These are phyloP conservation scores for Phlyctochytrium planicorne DNA, from an alignment of 192 early-diverging fungal species.

Conservation along the genomic window DNA sequence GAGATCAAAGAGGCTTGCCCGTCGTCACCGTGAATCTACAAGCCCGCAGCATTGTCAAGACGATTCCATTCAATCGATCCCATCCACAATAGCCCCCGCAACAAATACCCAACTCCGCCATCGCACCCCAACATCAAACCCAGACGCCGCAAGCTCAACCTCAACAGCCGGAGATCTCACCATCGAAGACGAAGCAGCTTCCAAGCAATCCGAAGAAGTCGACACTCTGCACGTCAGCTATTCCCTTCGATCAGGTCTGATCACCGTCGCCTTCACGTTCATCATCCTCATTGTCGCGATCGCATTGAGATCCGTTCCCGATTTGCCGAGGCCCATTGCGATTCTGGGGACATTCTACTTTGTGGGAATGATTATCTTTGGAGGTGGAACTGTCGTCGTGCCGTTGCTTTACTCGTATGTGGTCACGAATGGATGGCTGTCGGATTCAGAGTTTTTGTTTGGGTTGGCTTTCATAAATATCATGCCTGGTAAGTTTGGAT, in stretches of 20 bases:
- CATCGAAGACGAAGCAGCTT: not conserved
- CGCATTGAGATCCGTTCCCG: slow-evolving; percentile 28
- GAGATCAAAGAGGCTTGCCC: not conserved
- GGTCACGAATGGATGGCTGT: slow-evolving; percentile 54
- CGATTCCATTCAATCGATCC: too few relatives aligned
- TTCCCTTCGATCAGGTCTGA: slow-evolving; percentile 17
- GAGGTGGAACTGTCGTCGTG: slow-evolving; percentile 65
- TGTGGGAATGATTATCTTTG: slow-evolving; percentile 63
- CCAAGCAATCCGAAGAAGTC: not conserved
- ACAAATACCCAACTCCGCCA: not conserved
- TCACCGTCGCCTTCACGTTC: slow-evolving; percentile 46
- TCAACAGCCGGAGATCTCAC: not conserved
- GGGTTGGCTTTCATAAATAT: slow-evolving; percentile 65
- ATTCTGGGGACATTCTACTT: slow-evolving; percentile 59
- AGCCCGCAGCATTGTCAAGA: not conserved
- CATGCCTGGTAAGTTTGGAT: slow-evolving; percentile 44
- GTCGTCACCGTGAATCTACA: not conserved
- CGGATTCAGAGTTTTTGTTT: slow-evolving; percentile 56
- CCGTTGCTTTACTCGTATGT: slow-evolving; percentile 52
- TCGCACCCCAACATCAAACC: not conserved
- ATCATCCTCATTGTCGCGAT: slow-evolving; percentile 49
- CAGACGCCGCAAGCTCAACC: not conserved
- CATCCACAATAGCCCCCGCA: too few relatives aligned
- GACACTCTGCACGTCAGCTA: slow-evolving; percentile 18
- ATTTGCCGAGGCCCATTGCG: slow-evolving; percentile 14